These are phyloP conservation scores for Cylindrotheca closterium DNA, from an alignment of 108 stramenopile genomes.

Conservation along the genomic window DNA sequence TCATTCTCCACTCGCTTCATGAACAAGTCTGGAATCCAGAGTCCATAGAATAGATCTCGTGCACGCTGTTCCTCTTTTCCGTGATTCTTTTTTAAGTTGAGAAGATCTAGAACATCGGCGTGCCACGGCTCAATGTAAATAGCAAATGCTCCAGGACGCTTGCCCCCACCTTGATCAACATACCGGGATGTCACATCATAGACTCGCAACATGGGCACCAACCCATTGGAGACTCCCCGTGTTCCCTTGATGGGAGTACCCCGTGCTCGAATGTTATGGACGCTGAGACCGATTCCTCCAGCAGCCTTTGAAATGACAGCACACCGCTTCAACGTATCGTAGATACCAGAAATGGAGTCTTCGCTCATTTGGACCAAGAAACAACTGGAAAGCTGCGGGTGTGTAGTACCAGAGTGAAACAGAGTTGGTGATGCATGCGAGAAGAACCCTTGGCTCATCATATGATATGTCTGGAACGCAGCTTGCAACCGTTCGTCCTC, in stretches of 20 bases:
- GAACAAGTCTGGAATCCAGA: slow-evolving; percentile 98
- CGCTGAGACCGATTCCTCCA: slow-evolving; percentile 94
- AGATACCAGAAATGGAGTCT: slow-evolving; percentile 96
- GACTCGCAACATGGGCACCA: slow-evolving; percentile 99
- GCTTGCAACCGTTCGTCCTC: slow-evolving; percentile 70
- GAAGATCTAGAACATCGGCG: slow-evolving; percentile 91
- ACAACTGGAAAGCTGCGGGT: slow-evolving; percentile 94
- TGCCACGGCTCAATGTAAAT: slow-evolving; percentile 98
- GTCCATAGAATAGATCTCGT: slow-evolving; percentile 93
- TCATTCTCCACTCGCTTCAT: slow-evolving; percentile 94
- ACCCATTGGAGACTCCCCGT: slow-evolving; percentile 91
- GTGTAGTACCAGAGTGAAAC: slow-evolving; percentile 95
- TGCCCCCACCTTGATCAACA: slow-evolving; percentile 98
- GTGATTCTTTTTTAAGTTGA: slow-evolving; percentile 96
- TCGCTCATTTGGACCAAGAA: slow-evolving; percentile 96
- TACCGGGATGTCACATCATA: slow-evolving; percentile 96
- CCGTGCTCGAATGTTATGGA: slow-evolving; percentile 94
- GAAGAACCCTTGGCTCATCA: slow-evolving; percentile 93
- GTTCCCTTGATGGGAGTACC: slow-evolving; percentile 93
- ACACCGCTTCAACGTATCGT: slow-evolving; percentile 94
- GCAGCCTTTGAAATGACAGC: slow-evolving; percentile 94
- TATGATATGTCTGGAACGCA: slow-evolving; percentile 93
- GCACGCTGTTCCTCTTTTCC: slow-evolving; percentile 96
- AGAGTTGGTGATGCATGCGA: slow-evolving; percentile 98
- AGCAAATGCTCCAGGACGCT: slow-evolving; percentile 95